phyloP scores from a whole-genome alignment of 805 yeast species.

The Saccharomycopsis sp. region DNA sequence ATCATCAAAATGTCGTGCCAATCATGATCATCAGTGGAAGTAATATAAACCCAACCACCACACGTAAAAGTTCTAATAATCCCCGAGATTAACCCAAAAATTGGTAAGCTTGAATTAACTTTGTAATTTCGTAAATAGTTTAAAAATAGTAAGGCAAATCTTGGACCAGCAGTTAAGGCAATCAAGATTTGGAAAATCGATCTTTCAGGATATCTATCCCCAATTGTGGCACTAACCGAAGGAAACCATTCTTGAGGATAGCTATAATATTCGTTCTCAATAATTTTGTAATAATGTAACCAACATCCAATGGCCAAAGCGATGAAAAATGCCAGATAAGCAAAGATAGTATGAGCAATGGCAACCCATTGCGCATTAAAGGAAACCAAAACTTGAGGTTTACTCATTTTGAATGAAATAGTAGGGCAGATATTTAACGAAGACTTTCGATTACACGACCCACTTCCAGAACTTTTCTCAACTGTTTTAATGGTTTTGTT shows the following conservation, averaged over 20 bases:
- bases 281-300: constrained; percentile 82
- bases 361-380: constrained; percentile 63
- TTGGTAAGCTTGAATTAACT: constrained; percentile 25
- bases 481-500: too few species aligned
- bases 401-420: not conserved
- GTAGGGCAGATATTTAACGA: too few species aligned
- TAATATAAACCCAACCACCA: constrained; percentile 98
- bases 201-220: constrained; percentile 94
- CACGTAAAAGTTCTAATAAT: constrained; percentile 84
- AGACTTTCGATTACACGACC: too few species aligned
- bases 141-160: constrained; percentile 55
- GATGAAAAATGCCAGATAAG: constrained; percentile 61
- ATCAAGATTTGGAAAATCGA: constrained; percentile 84
- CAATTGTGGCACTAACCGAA: constrained; percentile 92
- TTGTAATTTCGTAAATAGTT: constrained; percentile 39
- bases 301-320: constrained; percentile 68
- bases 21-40: constrained; percentile 95
- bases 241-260: constrained; percentile 99
- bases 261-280: constrained; percentile 73
- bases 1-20: constrained; percentile 96
- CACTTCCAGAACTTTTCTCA: too few species aligned
- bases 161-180: constrained; percentile 89
- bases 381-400: constrained; percentile 13
- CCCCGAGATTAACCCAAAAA: constrained; percentile 49
- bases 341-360: constrained; percentile 60